These are phyloP conservation scores for Stromatinia cepivora DNA, from an alignment of 2,329 filamentous ascomycete species.

Conservation along the genomic window DNA sequence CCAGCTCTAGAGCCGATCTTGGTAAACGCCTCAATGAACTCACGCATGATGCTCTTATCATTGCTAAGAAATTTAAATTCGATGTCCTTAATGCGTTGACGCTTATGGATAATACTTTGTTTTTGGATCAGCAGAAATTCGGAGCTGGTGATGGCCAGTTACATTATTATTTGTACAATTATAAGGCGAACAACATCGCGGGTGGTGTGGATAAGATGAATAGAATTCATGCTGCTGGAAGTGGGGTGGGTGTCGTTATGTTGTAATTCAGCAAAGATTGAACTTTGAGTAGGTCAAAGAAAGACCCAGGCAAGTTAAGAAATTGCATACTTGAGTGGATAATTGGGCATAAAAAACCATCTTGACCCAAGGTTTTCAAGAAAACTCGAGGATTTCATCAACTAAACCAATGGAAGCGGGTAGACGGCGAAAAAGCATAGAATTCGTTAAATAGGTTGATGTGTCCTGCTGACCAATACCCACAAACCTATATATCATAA, in stretches of 20 bases:
- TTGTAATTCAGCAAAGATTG: slow-evolving; percentile 46
- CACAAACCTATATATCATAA: neutral
- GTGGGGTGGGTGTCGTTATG: slow-evolving; percentile 90
- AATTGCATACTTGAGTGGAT: neutral
- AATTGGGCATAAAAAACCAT: neutral
- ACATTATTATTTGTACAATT: slow-evolving; percentile 98
- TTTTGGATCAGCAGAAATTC: slow-evolving; percentile 92
- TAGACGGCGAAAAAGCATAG: neutral
- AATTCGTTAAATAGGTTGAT: neutral
- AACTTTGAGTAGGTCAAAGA: neutral
- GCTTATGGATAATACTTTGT: slow-evolving; percentile 88
- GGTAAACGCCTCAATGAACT: slow-evolving; percentile 80
- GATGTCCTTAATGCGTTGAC: slow-evolving; percentile 97
- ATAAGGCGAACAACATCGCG: slow-evolving; percentile 79
- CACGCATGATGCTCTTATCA: slow-evolving; percentile 80
- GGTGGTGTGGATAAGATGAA: slow-evolving; percentile 84
- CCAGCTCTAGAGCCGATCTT: slow-evolving; percentile 57
- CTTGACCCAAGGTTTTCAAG: neutral
- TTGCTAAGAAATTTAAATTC: slow-evolving; percentile 81
- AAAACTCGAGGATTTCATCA: neutral
- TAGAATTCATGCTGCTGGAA: slow-evolving; percentile 73
- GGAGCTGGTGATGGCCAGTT: slow-evolving; percentile 91
- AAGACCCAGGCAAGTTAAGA: neutral
- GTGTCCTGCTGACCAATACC: neutral
- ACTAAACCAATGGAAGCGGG: neutral